Base-by-base conservation (phyloP, 768 basidiomycete species). In the Leccinum incarnatum region DNA sequence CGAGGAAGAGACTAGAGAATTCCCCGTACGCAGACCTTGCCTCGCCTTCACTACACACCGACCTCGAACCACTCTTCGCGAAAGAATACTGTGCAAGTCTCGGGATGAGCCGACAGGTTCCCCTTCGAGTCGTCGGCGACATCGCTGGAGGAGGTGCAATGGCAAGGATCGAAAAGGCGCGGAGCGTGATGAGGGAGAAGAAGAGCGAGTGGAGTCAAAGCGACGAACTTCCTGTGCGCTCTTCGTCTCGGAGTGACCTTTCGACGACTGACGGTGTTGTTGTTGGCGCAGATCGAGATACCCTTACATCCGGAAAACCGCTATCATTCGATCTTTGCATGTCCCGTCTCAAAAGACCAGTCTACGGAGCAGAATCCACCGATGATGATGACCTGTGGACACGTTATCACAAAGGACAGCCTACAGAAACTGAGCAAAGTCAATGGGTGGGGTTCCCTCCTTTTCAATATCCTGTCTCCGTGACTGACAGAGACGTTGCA, bases 321-420 rank as follows among this genome's bases (percentile, higher is more conserved):
- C 29, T 98, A 95, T 74, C 97, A 99, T 72, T 97, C 95, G 1
- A 89, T 98, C 57, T 98, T 99, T 72, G 88, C 94, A 50, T 99
- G 97, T 73, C 93, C 97, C 0, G 97, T 99, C 21, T 96, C 94
- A 9, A 98, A 98, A 75, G 96, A 98, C 67, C 96, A 97, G 75
- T 87, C 94, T 23, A 95, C 92, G 4, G 89, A 93, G 54, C 74
- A 81, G 58, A 99, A 99, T 71, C 97, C 95, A 9, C 96, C 97
- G 0, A 97, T 97, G 93, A 95, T 98, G 91, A 89, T 99, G 81
- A 76, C 78, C 4, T 98, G 97, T 70, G 97, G 96, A 2, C 97
- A 99, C 74, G 95, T 97, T 37, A 87, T 99, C 48, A 88, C 93
- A 2, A 89, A 89, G 70, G 96, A 98, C 67, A 96, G 92, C 72